Evolutionary conservation across 768 basidiomycete species (phyloP).

Genomic region (Macrocybe gigantea): DNA sequence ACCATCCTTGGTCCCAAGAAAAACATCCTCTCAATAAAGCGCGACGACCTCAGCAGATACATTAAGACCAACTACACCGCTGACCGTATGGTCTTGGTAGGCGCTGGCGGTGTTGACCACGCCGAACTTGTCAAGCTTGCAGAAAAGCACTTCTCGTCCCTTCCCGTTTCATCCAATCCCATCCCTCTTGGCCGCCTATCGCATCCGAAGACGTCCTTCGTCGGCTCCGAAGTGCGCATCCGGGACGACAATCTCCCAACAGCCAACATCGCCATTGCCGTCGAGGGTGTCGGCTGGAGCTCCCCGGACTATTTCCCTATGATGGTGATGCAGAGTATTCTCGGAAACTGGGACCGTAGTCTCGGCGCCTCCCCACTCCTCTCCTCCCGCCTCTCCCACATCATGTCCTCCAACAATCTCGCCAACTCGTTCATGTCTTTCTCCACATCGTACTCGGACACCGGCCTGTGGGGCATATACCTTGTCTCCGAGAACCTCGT

Average conservation of each 20-base stretch:
- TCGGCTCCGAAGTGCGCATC: slow-evolving; percentile 93
- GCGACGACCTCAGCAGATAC: slow-evolving; percentile 82
- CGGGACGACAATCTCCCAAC: slow-evolving; percentile 89
- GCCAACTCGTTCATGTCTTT: slow-evolving; percentile 99
- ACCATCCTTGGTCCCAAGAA: slow-evolving; percentile 96
- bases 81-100: slow-evolving; percentile 98
- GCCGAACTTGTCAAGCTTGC: slow-evolving; percentile 90
- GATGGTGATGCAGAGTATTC: slow-evolving; percentile 96
- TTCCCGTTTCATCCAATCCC: slow-evolving; percentile 84
- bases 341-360: slow-evolving; percentile 99
- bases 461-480: slow-evolving; percentile 99
- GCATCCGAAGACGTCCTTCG: slow-evolving; percentile 74
- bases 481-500: slow-evolving; percentile 89
- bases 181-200: slow-evolving; percentile 81
- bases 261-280: slow-evolving; percentile 92
- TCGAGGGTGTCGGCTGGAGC: slow-evolving; percentile 97
- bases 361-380: slow-evolving; percentile 87
- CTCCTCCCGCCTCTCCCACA: slow-evolving; percentile 87
- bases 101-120: slow-evolving; percentile 94
- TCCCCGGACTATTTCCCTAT: slow-evolving; percentile 99
- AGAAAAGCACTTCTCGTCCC: slow-evolving; percentile 84
- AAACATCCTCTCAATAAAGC: slow-evolving; percentile 94
- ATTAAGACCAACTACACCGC: slow-evolving; percentile 98
- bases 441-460: slow-evolving; percentile 98
- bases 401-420: slow-evolving; percentile 88